Conservation (phyloP, 2,329 filamentous ascomycete species). For the Pseudocercospora crystallina region DNA sequence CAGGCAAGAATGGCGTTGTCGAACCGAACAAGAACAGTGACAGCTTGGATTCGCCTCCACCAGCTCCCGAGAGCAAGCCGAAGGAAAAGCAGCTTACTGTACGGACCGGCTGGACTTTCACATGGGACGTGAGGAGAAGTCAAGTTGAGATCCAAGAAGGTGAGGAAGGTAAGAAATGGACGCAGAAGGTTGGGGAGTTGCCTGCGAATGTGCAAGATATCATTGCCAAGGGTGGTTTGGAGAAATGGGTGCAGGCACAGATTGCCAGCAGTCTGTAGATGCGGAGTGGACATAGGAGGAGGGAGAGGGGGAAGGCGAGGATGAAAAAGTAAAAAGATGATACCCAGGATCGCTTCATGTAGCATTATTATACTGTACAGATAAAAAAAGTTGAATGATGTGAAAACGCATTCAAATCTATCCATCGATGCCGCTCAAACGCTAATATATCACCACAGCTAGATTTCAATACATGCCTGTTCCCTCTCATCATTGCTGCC, state of each 20-base stretch:
- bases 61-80: conserved; percentile 34
- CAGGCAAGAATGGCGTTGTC: conserved; percentile 42
- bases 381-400: no score
- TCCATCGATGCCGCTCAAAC: no score
- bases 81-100: conserved; percentile 62
- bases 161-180: conserved; percentile 66
- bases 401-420: no score
- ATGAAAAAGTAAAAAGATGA: background rate
- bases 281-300: background rate
- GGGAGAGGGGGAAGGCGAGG: background rate
- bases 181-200: conserved; percentile 77
- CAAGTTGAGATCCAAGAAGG: conserved; percentile 71
- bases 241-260: conserved; percentile 77
- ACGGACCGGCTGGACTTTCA: conserved; percentile 78
- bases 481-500: conserved; percentile 3
- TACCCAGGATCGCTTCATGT: conserved; percentile 6
- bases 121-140: conserved; percentile 76
- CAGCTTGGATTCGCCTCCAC: conserved; percentile 52
- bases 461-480: no score
- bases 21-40: conserved; percentile 55
- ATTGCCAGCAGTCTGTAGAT: conserved; percentile 45
- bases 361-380: background rate
- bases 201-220: conserved; percentile 83
- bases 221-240: conserved; percentile 72
- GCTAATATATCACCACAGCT: no score